Conservation (phyloP, 2,329 filamentous ascomycete species). For the Alternaria rosae region DNA sequence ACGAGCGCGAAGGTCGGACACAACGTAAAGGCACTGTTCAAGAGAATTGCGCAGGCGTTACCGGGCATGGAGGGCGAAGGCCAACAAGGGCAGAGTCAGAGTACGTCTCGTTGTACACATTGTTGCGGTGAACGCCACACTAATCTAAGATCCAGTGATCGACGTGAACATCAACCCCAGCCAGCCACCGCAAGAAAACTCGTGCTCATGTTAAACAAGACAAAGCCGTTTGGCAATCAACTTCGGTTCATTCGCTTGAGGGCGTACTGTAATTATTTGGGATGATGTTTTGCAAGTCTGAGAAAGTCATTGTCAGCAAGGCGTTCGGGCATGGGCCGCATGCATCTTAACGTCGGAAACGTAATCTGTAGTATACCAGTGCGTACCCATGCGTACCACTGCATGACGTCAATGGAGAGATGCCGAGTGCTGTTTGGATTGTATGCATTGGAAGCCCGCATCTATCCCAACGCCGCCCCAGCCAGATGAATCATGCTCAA, state of each 20-base stretch:
- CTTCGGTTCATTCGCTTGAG: conserved; percentile 31
- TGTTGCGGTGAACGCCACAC: background rate
- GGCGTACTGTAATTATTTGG: conserved; percentile 48
- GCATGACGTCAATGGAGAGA: conserved; percentile 30
- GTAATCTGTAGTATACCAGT: conserved; percentile 48
- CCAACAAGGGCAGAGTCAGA: conserved; percentile 78
- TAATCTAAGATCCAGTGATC: conserved; percentile 70
- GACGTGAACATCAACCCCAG: conserved; percentile 85
- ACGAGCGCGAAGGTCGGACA: conserved; percentile 97
- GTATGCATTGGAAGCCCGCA: conserved; percentile 29
- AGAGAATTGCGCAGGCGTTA: conserved; percentile 95
- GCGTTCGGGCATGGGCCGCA: conserved; percentile 45
- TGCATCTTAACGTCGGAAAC: conserved; percentile 19
- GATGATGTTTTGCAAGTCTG: conserved; percentile 29
- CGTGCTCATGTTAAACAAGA: conserved; percentile 45
- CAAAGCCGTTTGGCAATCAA: conserved; percentile 7
- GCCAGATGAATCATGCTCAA: conserved; percentile 25
- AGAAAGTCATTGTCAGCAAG: conserved; percentile 48
- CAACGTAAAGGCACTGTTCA: conserved; percentile 97
- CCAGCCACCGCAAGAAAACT: conserved; percentile 67
- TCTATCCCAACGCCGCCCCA: conserved; percentile 29
- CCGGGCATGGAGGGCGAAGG: conserved; percentile 96
- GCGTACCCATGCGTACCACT: conserved; percentile 22
- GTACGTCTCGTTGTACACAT: conserved; percentile 61
- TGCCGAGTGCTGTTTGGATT: conserved; percentile 18